Percentiles rank a stretch among this genome's conserved stretches.
These are phyloP conservation scores for Castanopsis chinensis DNA, from an alignment of 306 rosid genomes.

Conservation along the genomic window DNA sequence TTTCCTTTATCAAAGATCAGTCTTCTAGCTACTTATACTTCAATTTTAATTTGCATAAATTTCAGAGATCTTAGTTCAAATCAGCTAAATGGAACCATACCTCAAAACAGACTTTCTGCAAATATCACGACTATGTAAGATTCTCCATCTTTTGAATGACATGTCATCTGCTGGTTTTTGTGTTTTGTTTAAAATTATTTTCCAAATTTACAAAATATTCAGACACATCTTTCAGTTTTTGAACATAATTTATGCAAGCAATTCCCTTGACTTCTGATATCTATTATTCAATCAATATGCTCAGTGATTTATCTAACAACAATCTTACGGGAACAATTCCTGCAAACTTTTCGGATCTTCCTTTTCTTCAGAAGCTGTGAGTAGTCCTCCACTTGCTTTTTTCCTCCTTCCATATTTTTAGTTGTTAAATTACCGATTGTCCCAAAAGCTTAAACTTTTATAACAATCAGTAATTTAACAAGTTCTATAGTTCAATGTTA, in stretches of 20 bases:
- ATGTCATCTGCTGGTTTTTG: not conserved
- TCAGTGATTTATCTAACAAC: slow-evolving; percentile 70
- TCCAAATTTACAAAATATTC: not conserved
- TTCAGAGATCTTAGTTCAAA: slow-evolving; percentile 88
- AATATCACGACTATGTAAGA: slow-evolving; percentile 77
- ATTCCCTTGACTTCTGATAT: slow-evolving; percentile 10
- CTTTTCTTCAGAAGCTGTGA: slow-evolving; percentile 72
- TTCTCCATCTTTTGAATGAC: not conserved
- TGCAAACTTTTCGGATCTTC: slow-evolving; percentile 44
- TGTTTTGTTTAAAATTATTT: not conserved
- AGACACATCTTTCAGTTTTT: not conserved
- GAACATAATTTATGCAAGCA: not conserved
- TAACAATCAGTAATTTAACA: too few species aligned
- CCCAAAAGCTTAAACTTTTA: too few species aligned
- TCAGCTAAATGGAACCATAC: slow-evolving; percentile 57
- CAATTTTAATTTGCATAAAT: slow-evolving; percentile 7
- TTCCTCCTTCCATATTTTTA: not conserved
- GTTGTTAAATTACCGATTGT: too few species aligned
- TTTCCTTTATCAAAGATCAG: not conserved
- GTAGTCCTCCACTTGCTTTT: slow-evolving; percentile 29
- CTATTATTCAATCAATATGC: not conserved
- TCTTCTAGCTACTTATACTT: slow-evolving; percentile 11
- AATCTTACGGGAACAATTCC: slow-evolving; percentile 68
- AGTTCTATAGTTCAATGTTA: not conserved
- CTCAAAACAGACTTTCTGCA: slow-evolving; percentile 51